Percentiles rank a stretch among this genome's conserved stretches.
These are phyloP conservation scores for Brassica carinata DNA, from an alignment of 345 rosid genomes.

Conservation along the genomic window DNA sequence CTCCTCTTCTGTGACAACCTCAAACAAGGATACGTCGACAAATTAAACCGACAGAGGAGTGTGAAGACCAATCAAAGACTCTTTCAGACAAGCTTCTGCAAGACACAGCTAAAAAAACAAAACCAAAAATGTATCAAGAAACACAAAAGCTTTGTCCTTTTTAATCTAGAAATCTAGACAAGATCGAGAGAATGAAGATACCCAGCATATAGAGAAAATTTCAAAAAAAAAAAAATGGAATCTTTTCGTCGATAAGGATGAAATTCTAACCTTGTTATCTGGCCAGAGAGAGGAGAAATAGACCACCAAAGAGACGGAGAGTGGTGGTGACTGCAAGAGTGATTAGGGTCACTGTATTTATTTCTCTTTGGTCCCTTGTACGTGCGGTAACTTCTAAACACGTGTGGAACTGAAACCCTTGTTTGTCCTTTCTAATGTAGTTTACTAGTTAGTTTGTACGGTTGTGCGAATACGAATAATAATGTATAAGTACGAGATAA, in stretches of 20 bases:
- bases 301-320: slow-evolving; percentile 11
- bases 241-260: slow-evolving; percentile 12
- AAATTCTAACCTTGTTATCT: slow-evolving; percentile 20
- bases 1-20: slow-evolving; percentile 9
- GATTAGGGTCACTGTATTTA: slow-evolving; percentile 36
- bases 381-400: slow-evolving; percentile 19
- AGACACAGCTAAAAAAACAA: not conserved
- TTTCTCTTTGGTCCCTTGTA: not conserved
- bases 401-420: slow-evolving; percentile 27
- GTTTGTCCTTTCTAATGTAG: too few species aligned
- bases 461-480: too few species aligned
- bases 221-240: not conserved
- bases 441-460: too few species aligned
- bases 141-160: not conserved
- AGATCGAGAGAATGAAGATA: slow-evolving; percentile 1
- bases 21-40: slow-evolving; percentile 39
- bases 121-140: slow-evolving; percentile 8
- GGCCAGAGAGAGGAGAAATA: slow-evolving; percentile 13
- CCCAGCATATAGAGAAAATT: not conserved
- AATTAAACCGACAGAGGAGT: slow-evolving; percentile 15
- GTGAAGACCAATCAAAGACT: not conserved
- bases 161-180: not conserved
- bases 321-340: slow-evolving; percentile 30
- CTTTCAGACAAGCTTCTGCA: slow-evolving; percentile 23
- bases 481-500: too few species aligned